Percentiles rank a stretch among this genome's conserved stretches.
These are phyloP conservation scores for Arctium lappa DNA, from an alignment of 129 eudicot species.

Conservation along the genomic window DNA sequence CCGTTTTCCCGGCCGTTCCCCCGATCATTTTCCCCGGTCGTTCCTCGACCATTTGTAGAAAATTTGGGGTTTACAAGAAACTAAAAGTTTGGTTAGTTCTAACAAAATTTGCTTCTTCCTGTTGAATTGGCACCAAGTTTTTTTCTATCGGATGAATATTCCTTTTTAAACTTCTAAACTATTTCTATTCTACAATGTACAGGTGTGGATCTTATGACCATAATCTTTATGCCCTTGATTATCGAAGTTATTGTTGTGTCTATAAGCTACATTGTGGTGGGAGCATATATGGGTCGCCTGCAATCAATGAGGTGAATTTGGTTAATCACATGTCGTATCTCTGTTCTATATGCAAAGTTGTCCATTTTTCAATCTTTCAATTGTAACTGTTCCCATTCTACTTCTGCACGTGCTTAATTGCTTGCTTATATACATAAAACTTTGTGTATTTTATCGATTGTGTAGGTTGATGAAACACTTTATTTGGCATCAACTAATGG, in stretches of 20 bases:
- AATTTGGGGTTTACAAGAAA: too few species aligned
- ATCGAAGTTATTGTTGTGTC: conserved; percentile 51
- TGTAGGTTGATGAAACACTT: conserved; percentile 56
- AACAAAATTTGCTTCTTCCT: too few species aligned
- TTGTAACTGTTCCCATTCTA: background rate
- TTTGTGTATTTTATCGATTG: background rate
- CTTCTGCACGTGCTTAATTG: background rate
- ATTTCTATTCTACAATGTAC: background rate
- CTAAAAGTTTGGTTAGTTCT: too few species aligned
- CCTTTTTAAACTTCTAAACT: background rate
- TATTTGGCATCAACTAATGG: conserved; percentile 91
- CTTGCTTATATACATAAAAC: conserved; percentile 2
- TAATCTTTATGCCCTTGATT: conserved; percentile 75
- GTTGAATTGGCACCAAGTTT: background rate
- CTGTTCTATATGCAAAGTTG: background rate
- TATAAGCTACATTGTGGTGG: conserved; percentile 74
- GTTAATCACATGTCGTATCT: background rate
- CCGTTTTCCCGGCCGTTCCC: too few species aligned
- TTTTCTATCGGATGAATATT: background rate
- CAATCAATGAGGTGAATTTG: conserved; percentile 57
- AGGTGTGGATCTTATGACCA: conserved; percentile 98
- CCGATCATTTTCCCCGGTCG: too few species aligned
- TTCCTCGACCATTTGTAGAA: too few species aligned
- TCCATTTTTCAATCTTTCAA: background rate
- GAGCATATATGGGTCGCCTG: conserved; percentile 87